Evolutionary conservation across 148 eudicot genomes (phyloP).

Genomic region (Drosera capensis): DNA sequence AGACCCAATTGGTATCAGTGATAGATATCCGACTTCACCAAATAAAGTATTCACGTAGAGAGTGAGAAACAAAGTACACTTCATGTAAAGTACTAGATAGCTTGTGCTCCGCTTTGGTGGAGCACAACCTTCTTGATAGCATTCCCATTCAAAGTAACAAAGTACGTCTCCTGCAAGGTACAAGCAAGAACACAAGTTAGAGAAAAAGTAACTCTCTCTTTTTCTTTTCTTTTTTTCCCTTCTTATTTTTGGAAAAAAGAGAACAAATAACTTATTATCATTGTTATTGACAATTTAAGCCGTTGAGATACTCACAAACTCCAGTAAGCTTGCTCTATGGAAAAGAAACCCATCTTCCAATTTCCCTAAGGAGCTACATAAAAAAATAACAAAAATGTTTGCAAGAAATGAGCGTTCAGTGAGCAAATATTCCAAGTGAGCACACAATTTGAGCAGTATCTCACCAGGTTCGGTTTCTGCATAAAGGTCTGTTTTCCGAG

Average conservation of each 20-base stretch:
- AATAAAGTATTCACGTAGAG: too few relatives aligned
- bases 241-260: not conserved
- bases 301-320: slow-evolving; percentile 22
- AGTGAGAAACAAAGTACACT: too few relatives aligned
- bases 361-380: slow-evolving; percentile 11
- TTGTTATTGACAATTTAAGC: not conserved
- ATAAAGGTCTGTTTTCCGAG: slow-evolving; percentile 11
- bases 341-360: slow-evolving; percentile 30
- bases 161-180: slow-evolving; percentile 31
- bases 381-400: not conserved
- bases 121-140: slow-evolving; percentile 13
- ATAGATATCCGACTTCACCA: too few relatives aligned
- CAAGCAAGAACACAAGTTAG: slow-evolving; percentile 2
- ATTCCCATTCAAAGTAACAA: slow-evolving; percentile 26
- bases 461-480: slow-evolving; percentile 7
- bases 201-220: too few relatives aligned
- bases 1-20: too few relatives aligned
- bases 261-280: not conserved
- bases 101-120: slow-evolving; percentile 25
- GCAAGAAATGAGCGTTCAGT: not conserved
- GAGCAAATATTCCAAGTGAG: too few relatives aligned
- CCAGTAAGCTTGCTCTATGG: slow-evolving; percentile 38
- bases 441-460: too few relatives aligned
- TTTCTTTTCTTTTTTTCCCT: too few relatives aligned
- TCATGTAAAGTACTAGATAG: slow-evolving; percentile 14